Percentiles rank a stretch among this genome's conserved stretches.
Conservation (phyloP, 371 early-diverging fungal species). For the Saksenaea oblongispora region DNA sequence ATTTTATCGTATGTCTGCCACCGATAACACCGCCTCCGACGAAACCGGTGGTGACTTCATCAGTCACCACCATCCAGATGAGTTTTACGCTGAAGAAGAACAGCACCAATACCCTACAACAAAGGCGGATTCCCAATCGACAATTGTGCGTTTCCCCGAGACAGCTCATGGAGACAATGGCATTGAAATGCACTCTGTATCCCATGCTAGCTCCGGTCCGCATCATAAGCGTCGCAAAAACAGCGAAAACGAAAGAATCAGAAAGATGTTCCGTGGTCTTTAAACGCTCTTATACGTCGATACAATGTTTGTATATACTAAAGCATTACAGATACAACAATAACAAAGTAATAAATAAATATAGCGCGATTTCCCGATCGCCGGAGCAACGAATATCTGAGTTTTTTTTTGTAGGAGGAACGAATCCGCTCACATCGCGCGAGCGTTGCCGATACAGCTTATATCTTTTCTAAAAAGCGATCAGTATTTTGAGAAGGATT, state of each 20-base stretch:
- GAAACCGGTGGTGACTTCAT: background rate
- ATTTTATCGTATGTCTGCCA: slow-evolving; percentile 14
- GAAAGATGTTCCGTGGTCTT: slow-evolving; percentile 10
- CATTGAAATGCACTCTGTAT: background rate
- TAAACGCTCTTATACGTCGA: background rate
- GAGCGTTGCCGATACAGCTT: background rate
- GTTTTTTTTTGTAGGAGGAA: background rate
- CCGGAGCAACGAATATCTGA: background rate
- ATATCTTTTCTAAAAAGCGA: too few species aligned
- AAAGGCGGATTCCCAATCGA: slow-evolving; percentile 9
- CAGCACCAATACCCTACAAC: background rate
- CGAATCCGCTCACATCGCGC: background rate
- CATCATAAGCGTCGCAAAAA: slow-evolving; percentile 6
- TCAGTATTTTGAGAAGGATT: too few species aligned
- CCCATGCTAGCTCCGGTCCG: background rate
- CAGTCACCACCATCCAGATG: background rate
- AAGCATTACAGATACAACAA: background rate
- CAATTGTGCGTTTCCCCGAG: slow-evolving; percentile 8
- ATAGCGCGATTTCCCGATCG: background rate
- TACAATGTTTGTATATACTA: background rate
- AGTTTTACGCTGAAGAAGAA: slow-evolving; percentile 1
- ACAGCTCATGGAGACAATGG: background rate
- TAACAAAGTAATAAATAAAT: background rate
- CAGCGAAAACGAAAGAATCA: slow-evolving; percentile 8
- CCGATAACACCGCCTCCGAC: slow-evolving; percentile 3